Evolutionary conservation across 495 filamentous ascomycete genomes (phyloP).

Genomic region (Talaromyces stipitatus): DNA sequence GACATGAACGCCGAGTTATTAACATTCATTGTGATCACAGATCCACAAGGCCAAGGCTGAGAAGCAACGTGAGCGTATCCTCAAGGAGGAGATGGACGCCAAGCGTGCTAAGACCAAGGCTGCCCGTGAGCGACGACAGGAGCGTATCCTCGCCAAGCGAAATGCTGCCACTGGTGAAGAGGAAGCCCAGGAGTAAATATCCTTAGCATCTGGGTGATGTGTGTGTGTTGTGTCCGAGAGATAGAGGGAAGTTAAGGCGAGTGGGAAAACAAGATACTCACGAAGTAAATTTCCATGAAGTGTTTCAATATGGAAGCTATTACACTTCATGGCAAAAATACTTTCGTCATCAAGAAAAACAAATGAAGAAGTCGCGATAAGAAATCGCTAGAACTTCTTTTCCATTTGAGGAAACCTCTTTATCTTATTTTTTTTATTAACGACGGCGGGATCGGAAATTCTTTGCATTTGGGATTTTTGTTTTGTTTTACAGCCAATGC

Average conservation of each 20-base stretch:
- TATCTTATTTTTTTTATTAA: background rate
- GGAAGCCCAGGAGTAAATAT: slow-evolving; percentile 34
- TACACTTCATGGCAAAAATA: background rate
- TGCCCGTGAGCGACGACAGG: slow-evolving; percentile 89
- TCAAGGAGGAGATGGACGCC: slow-evolving; percentile 99
- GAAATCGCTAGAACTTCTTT: background rate
- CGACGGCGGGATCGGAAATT: slow-evolving; percentile 2
- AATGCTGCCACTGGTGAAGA: slow-evolving; percentile 70
- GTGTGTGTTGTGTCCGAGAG: background rate
- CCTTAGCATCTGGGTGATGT: background rate
- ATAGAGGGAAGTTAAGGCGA: background rate
- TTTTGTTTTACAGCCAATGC: background rate
- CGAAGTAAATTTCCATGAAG: background rate
- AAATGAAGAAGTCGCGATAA: background rate
- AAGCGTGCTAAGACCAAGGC: slow-evolving; percentile 99
- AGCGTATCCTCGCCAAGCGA: slow-evolving; percentile 84
- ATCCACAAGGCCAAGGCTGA: slow-evolving; percentile 99
- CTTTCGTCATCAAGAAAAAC: background rate
- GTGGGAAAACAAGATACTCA: background rate
- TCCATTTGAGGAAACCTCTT: background rate
- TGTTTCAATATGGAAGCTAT: background rate
- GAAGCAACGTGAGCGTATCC: slow-evolving; percentile 83
- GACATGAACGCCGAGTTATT: slow-evolving; percentile 23
- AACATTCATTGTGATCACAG: slow-evolving; percentile 44
- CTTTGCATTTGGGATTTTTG: slow-evolving; percentile 2